A percentile compares a stretch with the other conserved stretches of the same genome.
phyloP scores from a whole-genome alignment of 768 basidiomycete species.

The Phlegmacium glaucopus region DNA sequence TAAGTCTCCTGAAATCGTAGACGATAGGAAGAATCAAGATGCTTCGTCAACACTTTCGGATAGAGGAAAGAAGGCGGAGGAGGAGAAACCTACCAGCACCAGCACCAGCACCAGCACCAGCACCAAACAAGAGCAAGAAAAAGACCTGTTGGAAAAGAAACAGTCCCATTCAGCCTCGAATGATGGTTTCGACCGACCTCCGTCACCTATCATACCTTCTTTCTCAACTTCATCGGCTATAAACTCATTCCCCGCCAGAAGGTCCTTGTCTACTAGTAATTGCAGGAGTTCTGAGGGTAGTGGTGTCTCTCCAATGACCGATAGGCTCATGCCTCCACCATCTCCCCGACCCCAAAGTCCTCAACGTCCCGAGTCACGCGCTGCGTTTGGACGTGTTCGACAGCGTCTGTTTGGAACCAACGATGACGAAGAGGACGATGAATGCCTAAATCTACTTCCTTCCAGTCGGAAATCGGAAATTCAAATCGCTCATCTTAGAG shows the following conservation, averaged over 20 bases:
- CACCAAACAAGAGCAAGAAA: background rate
- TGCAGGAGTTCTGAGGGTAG: conserved; percentile 2
- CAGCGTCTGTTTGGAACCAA: no score
- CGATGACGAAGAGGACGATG: no score
- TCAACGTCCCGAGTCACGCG: no score
- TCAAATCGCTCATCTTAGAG: no score
- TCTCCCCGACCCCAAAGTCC: background rate
- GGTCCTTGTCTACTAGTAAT: conserved; percentile 4
- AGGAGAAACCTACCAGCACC: no score
- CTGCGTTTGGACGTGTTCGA: no score
- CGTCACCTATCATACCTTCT: conserved; percentile 46
- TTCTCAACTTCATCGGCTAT: conserved; percentile 46
- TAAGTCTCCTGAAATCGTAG: background rate
- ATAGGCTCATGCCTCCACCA: conserved; percentile 3
- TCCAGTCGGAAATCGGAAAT: no score
- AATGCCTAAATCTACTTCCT: no score
- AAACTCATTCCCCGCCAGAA: conserved; percentile 35
- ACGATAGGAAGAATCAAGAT: conserved; percentile 8
- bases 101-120: background rate
- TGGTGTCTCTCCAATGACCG: conserved; percentile 2
- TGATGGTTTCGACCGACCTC: conserved; percentile 3
- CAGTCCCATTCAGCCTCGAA: background rate
- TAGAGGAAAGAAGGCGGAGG: no score
- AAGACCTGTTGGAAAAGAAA: no score
- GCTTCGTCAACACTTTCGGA: background rate